Evolutionary conservation across 768 basidiomycete genomes (phyloP), one percentile per base, ranked within the genome.

Genomic region (Rhodotorula diobovata): DNA sequence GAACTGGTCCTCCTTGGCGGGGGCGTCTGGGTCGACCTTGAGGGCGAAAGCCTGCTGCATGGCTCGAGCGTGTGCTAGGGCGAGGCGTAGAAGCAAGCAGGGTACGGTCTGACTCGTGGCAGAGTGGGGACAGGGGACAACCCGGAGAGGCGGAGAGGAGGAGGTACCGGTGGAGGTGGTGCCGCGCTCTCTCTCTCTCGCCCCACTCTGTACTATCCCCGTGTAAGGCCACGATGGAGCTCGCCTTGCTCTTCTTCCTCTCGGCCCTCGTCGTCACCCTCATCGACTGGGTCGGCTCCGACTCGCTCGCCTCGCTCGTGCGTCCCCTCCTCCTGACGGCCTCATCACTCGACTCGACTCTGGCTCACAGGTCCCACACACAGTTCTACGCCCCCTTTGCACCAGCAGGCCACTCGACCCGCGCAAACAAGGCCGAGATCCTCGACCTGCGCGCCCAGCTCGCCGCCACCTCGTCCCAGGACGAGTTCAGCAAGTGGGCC

Each of bases 401-500:
- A 15, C 81, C 84, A 16, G 81, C 85, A 41, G 83, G 85, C 23
- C 76, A 84, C 55, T 83, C 85, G 69, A 90, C 94, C 78, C 83
- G 85, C 34, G 81, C 84, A 70, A 87, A 97, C 76, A 93, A 95
- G 81, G 82, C 85, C 15, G 88, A 93, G 66, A 86, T 97, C 41
- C 83, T 97, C 55, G 80, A 82, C 39, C 88, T 87, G 48, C 94
- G 94, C 81, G 84, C 89, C 35, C 92, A 97, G 79, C 86, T 98
- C 7, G 80, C 89, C 72, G 87, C 87, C 79, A 98, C 93, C 45
- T 93, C 90, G 77, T 90, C 93, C 28, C 96, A 98, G 79, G 94
- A 97, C 78, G 91, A 98, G 78, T 99, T 99, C 79, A 91, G 93
- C 30, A 97, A 93, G 82, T 98, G 96, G 95, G 95, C 95, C 58